A percentile compares a stretch with the other conserved stretches of the same genome.
Conservation (phyloP, 1,284 basidiomycete species). For the Abortiporus biennis region DNA sequence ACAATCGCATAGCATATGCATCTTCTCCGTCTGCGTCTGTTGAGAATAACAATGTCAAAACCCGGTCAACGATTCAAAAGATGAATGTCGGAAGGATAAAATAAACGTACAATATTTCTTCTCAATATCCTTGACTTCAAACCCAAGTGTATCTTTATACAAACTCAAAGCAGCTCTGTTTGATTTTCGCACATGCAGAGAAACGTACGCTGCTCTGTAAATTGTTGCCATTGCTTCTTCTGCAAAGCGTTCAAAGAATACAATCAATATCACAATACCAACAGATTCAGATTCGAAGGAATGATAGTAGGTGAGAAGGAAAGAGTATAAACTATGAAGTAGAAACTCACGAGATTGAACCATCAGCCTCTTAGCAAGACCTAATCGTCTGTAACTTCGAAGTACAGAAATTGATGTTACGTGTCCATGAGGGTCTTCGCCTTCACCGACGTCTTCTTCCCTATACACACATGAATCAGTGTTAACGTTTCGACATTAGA, state of each 20-base stretch:
- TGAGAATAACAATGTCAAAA: not conserved
- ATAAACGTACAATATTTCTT: conserved; percentile 73
- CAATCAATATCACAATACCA: no score
- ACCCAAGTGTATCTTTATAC: conserved; percentile 82
- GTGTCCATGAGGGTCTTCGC: conserved; percentile 71
- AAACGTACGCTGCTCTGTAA: conserved; percentile 73
- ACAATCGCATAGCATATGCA: conserved; percentile 83
- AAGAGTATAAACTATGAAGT: conserved; percentile 1
- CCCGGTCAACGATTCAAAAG: not conserved
- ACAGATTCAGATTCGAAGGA: no score
- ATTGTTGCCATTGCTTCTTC: conserved; percentile 86
- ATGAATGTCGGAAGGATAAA: not conserved
- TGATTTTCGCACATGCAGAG: conserved; percentile 82
- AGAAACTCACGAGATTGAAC: conserved; percentile 69
- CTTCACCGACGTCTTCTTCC: conserved; percentile 66
- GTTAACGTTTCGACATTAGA: not conserved
- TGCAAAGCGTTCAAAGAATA: conserved; percentile 27
- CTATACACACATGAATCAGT: conserved; percentile 24
- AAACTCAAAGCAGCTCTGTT: conserved; percentile 81
- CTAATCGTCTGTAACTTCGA: conserved; percentile 77
- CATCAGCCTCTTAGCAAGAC: conserved; percentile 88
- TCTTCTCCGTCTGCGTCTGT: conserved; percentile 91
- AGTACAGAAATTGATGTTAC: conserved; percentile 91
- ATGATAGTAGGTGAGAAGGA: not conserved
- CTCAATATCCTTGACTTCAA: conserved; percentile 71